Conservation (phyloP, 768 basidiomycete species). For the Termitomyces sp. region DNA sequence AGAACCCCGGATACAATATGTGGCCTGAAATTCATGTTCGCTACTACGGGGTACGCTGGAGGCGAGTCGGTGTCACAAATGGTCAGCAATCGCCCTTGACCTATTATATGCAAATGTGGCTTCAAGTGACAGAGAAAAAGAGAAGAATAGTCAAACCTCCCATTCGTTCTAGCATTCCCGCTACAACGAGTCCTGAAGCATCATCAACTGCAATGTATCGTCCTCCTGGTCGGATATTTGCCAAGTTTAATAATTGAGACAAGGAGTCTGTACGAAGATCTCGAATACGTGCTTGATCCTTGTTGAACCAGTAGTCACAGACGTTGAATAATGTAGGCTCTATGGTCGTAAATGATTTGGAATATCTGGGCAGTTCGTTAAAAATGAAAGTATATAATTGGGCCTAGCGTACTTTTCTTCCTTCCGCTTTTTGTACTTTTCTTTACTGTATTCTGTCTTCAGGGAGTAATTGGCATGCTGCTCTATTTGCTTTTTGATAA, state of each 20-base stretch:
- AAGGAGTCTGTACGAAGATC: slow-evolving; percentile 85
- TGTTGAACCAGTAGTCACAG: slow-evolving; percentile 82
- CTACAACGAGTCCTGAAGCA: slow-evolving; percentile 82
- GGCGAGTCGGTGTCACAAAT: slow-evolving; percentile 90
- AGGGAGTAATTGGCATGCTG: slow-evolving; percentile 87
- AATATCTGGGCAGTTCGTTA: slow-evolving; percentile 51
- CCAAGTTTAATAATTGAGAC: slow-evolving; percentile 81
- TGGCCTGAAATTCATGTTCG: slow-evolving; percentile 80
- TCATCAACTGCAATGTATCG: slow-evolving; percentile 88
- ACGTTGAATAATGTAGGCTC: slow-evolving; percentile 87
- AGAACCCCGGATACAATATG: slow-evolving; percentile 48
- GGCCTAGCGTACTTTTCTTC: slow-evolving; percentile 76
- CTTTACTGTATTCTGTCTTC: slow-evolving; percentile 98
- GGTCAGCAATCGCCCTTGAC: slow-evolving; percentile 74
- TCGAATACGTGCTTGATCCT: slow-evolving; percentile 76
- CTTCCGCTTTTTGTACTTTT: slow-evolving; percentile 96
- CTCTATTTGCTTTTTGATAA: slow-evolving; percentile 92
- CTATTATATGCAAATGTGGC: slow-evolving; percentile 29
- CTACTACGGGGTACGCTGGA: slow-evolving; percentile 81
- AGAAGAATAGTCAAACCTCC: slow-evolving; percentile 48
- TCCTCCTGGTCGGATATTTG: slow-evolving; percentile 83
- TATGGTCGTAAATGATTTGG: slow-evolving; percentile 80
- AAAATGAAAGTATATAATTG: not conserved
- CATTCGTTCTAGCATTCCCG: slow-evolving; percentile 80
- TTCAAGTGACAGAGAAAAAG: not conserved